Conservation (phyloP, 2,329 filamentous ascomycete species). For the Shiraia bambusicola region DNA sequence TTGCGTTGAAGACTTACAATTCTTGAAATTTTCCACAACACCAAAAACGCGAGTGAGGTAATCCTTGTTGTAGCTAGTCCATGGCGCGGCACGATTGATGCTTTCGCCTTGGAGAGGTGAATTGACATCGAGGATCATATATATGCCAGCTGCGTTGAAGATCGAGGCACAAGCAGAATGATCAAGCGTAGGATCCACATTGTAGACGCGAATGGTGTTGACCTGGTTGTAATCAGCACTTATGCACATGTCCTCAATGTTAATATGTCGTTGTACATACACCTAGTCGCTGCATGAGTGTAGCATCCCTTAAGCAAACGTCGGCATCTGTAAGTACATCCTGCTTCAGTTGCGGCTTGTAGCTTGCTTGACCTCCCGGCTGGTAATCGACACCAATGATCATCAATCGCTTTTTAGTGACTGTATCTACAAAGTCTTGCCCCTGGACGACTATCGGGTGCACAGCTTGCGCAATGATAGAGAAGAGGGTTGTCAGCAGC, state of each 20-base stretch:
- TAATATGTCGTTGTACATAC: constrained; percentile 20
- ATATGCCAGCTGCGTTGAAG: constrained; percentile 67
- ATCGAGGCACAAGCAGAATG: constrained; percentile 64
- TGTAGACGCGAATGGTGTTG: constrained; percentile 68
- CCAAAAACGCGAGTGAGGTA: constrained; percentile 62
- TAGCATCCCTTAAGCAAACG: constrained; percentile 63
- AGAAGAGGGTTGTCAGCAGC: constrained; percentile 33
- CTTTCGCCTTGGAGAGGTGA: constrained; percentile 58
- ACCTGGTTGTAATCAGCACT: constrained; percentile 27
- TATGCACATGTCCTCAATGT: neutral
- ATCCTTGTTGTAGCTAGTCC: constrained; percentile 55
- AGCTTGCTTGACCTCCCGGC: constrained; percentile 62
- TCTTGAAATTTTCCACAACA: constrained; percentile 67
- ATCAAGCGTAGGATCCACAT: constrained; percentile 60
- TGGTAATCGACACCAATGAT: constrained; percentile 64
- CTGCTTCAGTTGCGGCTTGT: constrained; percentile 50
- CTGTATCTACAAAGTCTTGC: constrained; percentile 62
- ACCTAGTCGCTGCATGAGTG: constrained; percentile 63
- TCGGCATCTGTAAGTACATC: constrained; percentile 62
- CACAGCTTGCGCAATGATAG: constrained; percentile 54
- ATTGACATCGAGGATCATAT: constrained; percentile 67
- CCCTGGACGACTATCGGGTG: constrained; percentile 59
- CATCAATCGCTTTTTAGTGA: constrained; percentile 61
- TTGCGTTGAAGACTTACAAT: constrained; percentile 34
- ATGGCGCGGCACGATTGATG: constrained; percentile 58